Evolutionary conservation across 2,329 filamentous ascomycete genomes (phyloP), one percentile per base, ranked within the genome.

Genomic region (Pseudocercospora macadamiae): DNA sequence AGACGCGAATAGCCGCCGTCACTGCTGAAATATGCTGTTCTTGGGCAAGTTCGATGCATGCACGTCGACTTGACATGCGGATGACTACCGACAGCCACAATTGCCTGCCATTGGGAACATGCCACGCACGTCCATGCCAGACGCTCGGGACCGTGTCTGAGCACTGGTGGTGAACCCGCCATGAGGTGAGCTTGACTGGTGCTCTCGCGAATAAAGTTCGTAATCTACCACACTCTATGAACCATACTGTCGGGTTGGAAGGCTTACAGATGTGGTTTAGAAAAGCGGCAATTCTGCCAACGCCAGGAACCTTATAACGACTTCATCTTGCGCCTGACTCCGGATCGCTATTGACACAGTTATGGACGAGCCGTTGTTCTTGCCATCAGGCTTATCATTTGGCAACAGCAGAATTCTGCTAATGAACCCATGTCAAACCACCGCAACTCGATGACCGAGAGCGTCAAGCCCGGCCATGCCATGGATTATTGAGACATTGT

Each of bases 261-360:
- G 25, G 16, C 32, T 28, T 21, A 44, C 51, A 42, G n/a, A 53
- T 53, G 51, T 53, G 51, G 49, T 53, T 37, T 32, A 37, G 57
- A 26, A 47, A 39, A 28, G 34, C 53, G 45, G 45, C 37, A 44
- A 54, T 36, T 28, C 16, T 54, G 39, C 45, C 44, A 37, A 47
- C 36, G 55, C 39, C 36, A 60, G 39, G 49, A 60, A 60, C 47
- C 49, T 51, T 57, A 60, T 57, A 30, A 26, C 36, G 26, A 60
- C 58, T 19, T 54, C 58, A 60, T 39, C 49, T 51, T 39, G 14
- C n/a, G 47, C 47, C 26, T 14, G 8, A 10, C 47, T 34, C 21
- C 42, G 28, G 6, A 32, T 6, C 28, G 28, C 6, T 12, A 32
- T 32, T 39, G 36, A n/a, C n/a, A n/a, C n/a, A n/a, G n/a, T n/a